A percentile compares a stretch with the other conserved stretches of the same genome.
These are phyloP conservation scores for Carallia brachiata DNA, from an alignment of 345 rosid genomes.

Conservation along the genomic window DNA sequence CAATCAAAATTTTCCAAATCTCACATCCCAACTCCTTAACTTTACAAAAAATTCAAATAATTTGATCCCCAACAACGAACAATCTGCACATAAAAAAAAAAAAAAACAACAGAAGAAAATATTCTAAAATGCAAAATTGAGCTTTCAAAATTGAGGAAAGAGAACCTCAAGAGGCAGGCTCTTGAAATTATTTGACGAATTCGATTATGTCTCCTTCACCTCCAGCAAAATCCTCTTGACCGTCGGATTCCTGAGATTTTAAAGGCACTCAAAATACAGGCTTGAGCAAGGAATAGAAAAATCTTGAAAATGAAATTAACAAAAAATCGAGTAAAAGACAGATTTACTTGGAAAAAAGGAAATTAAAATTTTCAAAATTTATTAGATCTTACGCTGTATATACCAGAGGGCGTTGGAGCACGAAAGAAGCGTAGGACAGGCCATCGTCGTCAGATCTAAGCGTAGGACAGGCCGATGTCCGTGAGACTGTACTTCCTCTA, in stretches of 20 bases:
- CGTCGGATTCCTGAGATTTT: conserved; percentile 79
- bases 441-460: conserved; percentile 55
- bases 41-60: too few relatives aligned
- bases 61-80: too few relatives aligned
- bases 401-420: conserved; percentile 95
- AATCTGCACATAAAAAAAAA: too few relatives aligned
- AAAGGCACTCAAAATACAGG: too few relatives aligned
- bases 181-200: conserved; percentile 95
- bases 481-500: conserved; percentile 66
- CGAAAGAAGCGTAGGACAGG: conserved; percentile 70
- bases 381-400: background rate
- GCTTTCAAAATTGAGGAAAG: background rate
- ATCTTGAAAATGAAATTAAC: too few relatives aligned
- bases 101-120: background rate
- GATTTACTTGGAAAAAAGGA: too few relatives aligned
- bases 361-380: background rate
- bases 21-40: too few relatives aligned
- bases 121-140: background rate
- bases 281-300: too few relatives aligned
- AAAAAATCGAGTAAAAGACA: too few relatives aligned
- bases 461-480: conserved; percentile 40
- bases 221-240: conserved; percentile 97
- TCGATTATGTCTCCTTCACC: conserved; percentile 97
- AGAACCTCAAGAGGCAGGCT: conserved; percentile 95
- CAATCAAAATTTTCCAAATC: too few relatives aligned